phyloP scores from a whole-genome alignment of 495 filamentous ascomycete species.

The Neurospora pannonica region DNA sequence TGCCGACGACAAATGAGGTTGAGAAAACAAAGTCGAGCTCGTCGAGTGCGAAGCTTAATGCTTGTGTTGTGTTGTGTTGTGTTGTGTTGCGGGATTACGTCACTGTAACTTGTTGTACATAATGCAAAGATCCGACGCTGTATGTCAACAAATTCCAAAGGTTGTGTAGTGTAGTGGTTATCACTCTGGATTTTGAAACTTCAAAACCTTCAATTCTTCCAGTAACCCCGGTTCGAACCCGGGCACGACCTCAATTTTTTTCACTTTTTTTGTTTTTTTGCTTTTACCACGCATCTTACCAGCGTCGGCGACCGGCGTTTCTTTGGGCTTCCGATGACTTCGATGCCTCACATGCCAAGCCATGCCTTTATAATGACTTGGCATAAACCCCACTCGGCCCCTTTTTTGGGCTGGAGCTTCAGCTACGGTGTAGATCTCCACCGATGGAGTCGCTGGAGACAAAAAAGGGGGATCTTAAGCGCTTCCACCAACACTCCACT shows the following conservation, averaged over 20 bases:
- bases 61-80: background rate
- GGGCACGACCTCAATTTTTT: background rate
- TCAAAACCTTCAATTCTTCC: background rate
- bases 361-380: background rate
- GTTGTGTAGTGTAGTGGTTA: constrained; percentile 1
- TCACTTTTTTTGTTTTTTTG: background rate
- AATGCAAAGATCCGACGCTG: too few relatives aligned
- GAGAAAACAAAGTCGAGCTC: background rate
- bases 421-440: background rate
- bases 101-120: background rate
- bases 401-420: background rate
- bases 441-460: background rate
- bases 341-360: background rate
- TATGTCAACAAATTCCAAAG: background rate
- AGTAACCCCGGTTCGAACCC: background rate
- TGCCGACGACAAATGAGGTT: background rate
- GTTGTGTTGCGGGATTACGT: background rate
- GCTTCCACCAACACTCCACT: background rate
- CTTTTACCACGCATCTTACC: background rate
- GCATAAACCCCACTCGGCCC: background rate
- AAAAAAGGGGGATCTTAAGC: background rate
- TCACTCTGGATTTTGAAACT: background rate
- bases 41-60: background rate
- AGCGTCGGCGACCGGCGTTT: background rate
- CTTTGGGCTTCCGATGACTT: background rate